Conservation (phyloP, 306 rosid genomes). For the Quercus dentata region DNA sequence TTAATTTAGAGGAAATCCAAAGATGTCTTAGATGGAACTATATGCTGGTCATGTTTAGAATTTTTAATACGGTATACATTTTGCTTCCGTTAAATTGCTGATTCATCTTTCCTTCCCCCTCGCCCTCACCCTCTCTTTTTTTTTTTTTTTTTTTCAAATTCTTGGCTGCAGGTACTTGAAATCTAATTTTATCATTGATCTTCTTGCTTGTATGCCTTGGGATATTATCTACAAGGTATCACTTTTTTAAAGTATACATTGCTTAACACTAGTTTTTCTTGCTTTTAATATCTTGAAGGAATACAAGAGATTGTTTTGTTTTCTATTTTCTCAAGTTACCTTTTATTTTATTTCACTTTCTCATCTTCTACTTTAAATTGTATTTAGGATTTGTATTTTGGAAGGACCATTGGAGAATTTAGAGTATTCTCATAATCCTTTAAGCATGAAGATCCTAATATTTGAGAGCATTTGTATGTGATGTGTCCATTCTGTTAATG, state of each 20-base stretch:
- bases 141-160: neutral
- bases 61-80: conserved; percentile 2
- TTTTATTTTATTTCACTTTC: neutral
- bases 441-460: neutral
- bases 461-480: neutral
- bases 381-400: neutral
- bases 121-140: too few relatives aligned
- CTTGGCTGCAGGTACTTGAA: conserved; percentile 69
- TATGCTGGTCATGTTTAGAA: neutral
- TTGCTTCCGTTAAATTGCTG: neutral
- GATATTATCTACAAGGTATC: conserved; percentile 83
- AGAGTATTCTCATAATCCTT: neutral
- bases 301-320: neutral
- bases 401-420: neutral
- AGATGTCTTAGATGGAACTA: neutral
- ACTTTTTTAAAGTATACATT: conserved; percentile 12
- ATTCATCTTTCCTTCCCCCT: neutral
- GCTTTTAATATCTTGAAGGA: neutral
- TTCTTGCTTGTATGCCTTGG: conserved; percentile 96
- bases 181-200: conserved; percentile 62
- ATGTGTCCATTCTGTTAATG: neutral
- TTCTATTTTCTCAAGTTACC: neutral
- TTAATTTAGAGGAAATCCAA: neutral
- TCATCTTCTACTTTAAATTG: neutral
- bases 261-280: neutral